Percentiles rank a stretch among this genome's conserved stretches.
Evolutionary conservation across 257 asterid species (phyloP).

Genomic region (Salvia hispanica): DNA sequence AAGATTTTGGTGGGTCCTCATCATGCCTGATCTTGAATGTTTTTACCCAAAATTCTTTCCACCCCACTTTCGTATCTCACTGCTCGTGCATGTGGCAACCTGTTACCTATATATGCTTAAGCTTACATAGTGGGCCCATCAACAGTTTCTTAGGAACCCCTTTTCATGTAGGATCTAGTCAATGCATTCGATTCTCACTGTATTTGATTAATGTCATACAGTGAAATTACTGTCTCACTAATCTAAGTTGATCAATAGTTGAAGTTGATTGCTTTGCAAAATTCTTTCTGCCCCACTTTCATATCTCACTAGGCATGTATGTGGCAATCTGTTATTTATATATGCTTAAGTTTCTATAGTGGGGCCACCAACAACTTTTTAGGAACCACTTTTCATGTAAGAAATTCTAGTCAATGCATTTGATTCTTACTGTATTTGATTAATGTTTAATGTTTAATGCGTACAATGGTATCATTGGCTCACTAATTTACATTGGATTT

Average conservation of each 20-base stretch:
- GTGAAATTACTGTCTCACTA: too few species aligned
- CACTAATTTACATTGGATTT: background rate
- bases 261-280: background rate
- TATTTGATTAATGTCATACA: too few species aligned
- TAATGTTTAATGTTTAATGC: background rate
- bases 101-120: slow-evolving; percentile 14
- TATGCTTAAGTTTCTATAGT: slow-evolving; percentile 10
- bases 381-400: background rate
- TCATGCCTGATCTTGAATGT: slow-evolving; percentile 21
- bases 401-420: slow-evolving; percentile 6
- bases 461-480: slow-evolving; percentile 4
- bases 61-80: background rate
- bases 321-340: background rate
- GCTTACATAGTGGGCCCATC: slow-evolving; percentile 8
- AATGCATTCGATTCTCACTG: too few species aligned
- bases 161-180: background rate
- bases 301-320: background rate
- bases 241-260: too few species aligned
- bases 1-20: slow-evolving; percentile 23
- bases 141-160: background rate
- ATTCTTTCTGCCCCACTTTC: background rate
- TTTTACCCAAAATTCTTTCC: background rate
- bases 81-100: background rate
- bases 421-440: slow-evolving; percentile 18
- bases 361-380: slow-evolving; percentile 2